phyloP scores from a whole-genome alignment of 208 protist species.

The Zelonia costaricensis region DNA sequence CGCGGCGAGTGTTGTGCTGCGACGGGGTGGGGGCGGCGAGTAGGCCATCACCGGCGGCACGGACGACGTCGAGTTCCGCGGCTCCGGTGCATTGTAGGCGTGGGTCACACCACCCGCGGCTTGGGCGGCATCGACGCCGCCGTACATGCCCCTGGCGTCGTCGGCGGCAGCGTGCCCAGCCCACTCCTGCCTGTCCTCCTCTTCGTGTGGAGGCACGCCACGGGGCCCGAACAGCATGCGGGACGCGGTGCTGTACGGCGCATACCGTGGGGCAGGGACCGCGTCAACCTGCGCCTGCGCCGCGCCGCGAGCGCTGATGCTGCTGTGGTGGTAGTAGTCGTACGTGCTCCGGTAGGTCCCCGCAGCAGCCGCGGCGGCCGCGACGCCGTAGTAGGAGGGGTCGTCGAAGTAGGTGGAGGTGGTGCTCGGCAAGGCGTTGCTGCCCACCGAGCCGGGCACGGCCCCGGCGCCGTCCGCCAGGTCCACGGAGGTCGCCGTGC shows the following conservation, averaged over 20 bases:
- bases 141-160: neutral
- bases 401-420: constrained; percentile 32
- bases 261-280: neutral
- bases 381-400: neutral
- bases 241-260: constrained; percentile 1
- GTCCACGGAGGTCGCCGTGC: neutral
- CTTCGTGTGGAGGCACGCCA: neutral
- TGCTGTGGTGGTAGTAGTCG: too few species aligned
- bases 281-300: too few species aligned
- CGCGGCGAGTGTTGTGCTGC: constrained; percentile 19
- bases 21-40: constrained; percentile 14
- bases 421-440: constrained; percentile 15
- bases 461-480: constrained; percentile 6
- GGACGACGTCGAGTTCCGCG: constrained; percentile 2
- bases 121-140: neutral
- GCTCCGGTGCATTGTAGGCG: constrained; percentile 28
- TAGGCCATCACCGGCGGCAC: constrained; percentile 1
- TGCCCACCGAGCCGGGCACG: neutral
- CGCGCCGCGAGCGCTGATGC: too few species aligned
- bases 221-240: constrained; percentile 1
- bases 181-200: neutral
- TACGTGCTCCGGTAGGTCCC: too few species aligned
- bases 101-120: neutral
- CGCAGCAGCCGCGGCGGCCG: too few species aligned
- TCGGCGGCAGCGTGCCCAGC: neutral